Conservation (phyloP, 352 stramenopile genomes). For the Phytophthora tubulina region DNA sequence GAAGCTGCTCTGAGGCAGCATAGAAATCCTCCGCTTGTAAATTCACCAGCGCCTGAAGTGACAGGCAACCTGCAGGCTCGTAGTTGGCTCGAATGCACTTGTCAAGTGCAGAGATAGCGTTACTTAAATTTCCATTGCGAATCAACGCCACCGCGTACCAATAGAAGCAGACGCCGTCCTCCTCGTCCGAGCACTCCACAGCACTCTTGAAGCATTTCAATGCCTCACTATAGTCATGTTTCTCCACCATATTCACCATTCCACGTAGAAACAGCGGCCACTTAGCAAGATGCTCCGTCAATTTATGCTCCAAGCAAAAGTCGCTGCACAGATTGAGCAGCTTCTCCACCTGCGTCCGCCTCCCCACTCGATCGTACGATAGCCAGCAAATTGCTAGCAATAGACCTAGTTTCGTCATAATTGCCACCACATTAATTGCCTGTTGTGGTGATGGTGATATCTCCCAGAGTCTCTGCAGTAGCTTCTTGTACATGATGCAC, state of each 20-base stretch:
- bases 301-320: slow-evolving; percentile 17
- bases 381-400: slow-evolving; percentile 51
- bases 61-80: slow-evolving; percentile 55
- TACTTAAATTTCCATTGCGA: slow-evolving; percentile 20
- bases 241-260: slow-evolving; percentile 45
- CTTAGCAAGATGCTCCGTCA: slow-evolving; percentile 19
- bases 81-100: slow-evolving; percentile 60
- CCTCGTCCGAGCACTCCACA: neutral
- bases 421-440: neutral
- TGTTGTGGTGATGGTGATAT: neutral
- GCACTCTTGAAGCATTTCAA: slow-evolving; percentile 44
- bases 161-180: slow-evolving; percentile 49
- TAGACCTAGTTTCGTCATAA: slow-evolving; percentile 37
- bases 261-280: slow-evolving; percentile 58
- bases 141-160: slow-evolving; percentile 68
- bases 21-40: slow-evolving; percentile 49
- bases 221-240: slow-evolving; percentile 36
- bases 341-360: slow-evolving; percentile 20
- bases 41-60: slow-evolving; percentile 57
- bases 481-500: slow-evolving; percentile 24
- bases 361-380: slow-evolving; percentile 34
- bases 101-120: slow-evolving; percentile 49
- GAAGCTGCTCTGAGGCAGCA: slow-evolving; percentile 54
- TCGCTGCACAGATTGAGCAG: slow-evolving; percentile 40
- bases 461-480: slow-evolving; percentile 28